phyloP scores from a whole-genome alignment of 768 basidiomycete species.

The Phanerodontia chrysosporium region DNA sequence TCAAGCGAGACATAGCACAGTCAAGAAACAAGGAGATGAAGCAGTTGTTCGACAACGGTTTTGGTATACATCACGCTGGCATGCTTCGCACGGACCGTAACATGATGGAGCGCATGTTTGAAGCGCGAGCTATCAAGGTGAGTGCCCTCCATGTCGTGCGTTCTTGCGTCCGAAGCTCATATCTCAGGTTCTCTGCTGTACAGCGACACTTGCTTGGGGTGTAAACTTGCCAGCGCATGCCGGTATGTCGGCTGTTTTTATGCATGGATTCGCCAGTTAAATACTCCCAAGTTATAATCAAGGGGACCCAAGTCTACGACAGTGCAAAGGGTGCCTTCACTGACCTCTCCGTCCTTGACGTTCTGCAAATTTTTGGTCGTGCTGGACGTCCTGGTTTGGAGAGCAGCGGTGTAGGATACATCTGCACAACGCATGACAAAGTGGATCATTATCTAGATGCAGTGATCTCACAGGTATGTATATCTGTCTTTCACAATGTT shows the following conservation, averaged over 20 bases:
- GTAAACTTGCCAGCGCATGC: conserved; percentile 98
- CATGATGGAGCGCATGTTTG: conserved; percentile 93
- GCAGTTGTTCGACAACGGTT: conserved; percentile 84
- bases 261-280: not conserved
- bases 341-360: conserved; percentile 91
- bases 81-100: conserved; percentile 94
- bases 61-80: conserved; percentile 98
- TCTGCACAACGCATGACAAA: conserved; percentile 93
- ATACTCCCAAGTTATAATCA: conserved; percentile 70
- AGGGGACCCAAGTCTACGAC: conserved; percentile 96
- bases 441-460: conserved; percentile 86
- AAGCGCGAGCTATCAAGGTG: conserved; percentile 88
- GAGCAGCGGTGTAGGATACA: conserved; percentile 92
- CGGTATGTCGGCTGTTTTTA: conserved; percentile 32
- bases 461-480: conserved; percentile 75
- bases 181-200: conserved; percentile 91
- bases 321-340: conserved; percentile 85
- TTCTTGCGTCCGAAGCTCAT: not conserved
- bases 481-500: not conserved
- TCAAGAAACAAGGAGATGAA: conserved; percentile 97
- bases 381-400: conserved; percentile 88
- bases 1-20: conserved; percentile 71
- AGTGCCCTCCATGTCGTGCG: not conserved
- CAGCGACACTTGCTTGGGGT: conserved; percentile 98
- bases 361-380: conserved; percentile 95